Conservation (phyloP, 306 rosid genomes). For the Boehmeria nivea region DNA sequence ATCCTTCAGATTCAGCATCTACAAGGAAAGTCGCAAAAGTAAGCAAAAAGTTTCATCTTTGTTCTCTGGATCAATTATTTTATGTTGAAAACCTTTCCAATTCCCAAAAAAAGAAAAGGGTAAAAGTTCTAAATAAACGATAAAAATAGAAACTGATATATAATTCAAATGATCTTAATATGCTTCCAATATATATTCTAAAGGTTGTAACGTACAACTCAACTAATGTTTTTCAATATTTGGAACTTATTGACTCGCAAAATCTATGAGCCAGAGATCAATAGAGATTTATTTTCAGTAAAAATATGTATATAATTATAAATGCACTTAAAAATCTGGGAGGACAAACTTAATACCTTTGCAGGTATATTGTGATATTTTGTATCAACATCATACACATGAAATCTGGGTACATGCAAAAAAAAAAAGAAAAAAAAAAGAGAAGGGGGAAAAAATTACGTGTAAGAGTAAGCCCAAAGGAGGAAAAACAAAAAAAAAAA, state of each 20-base stretch:
- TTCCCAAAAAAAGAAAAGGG: too few relatives aligned
- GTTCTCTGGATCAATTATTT: too few relatives aligned
- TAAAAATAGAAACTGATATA: too few relatives aligned
- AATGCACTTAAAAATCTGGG: not conserved
- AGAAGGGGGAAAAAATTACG: not conserved
- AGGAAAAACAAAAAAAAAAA: not conserved
- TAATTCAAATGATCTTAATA: too few relatives aligned
- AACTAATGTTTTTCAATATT: too few relatives aligned
- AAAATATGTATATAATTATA: not conserved
- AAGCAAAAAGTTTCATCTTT: too few relatives aligned
- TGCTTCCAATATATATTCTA: too few relatives aligned
- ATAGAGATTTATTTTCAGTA: not conserved
- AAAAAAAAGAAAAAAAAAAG: not conserved
- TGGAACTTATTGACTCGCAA: too few relatives aligned
- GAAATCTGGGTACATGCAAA: slow-evolving; percentile 44
- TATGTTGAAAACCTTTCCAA: too few relatives aligned
- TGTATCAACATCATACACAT: slow-evolving; percentile 75
- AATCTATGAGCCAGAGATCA: too few relatives aligned
- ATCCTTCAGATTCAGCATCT: slow-evolving; percentile 59
- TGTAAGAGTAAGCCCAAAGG: slow-evolving; percentile 1
- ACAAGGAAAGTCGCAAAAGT: slow-evolving; percentile 7
- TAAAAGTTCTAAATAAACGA: too few relatives aligned
- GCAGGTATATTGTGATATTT: slow-evolving; percentile 47
- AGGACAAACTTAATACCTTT: slow-evolving; percentile 42
- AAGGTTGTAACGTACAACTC: too few relatives aligned